Percentiles rank a stretch among this genome's conserved stretches.
Conservation (phyloP, 176 grass and related monocot genomes). For the Pontederia crassipes region DNA sequence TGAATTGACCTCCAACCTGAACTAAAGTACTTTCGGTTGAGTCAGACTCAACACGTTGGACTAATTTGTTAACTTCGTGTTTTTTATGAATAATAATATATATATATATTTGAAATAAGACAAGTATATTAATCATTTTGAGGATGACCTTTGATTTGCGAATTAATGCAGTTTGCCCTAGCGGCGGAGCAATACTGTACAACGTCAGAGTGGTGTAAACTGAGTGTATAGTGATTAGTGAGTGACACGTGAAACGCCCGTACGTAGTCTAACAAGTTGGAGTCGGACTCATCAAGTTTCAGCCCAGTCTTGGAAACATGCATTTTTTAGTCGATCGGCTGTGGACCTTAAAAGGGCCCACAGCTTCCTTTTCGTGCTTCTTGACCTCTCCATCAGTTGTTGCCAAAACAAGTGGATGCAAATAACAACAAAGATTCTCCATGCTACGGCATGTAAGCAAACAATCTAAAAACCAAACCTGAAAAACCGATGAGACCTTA, state of each 20-base stretch:
- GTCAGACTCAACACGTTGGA: too few relatives aligned
- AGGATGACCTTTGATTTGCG: conserved; percentile 28
- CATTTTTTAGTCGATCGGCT: conserved; percentile 12
- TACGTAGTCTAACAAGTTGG: conserved; percentile 22
- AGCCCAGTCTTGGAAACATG: conserved; percentile 21
- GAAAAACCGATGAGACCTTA: too few relatives aligned
- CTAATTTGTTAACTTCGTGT: too few relatives aligned
- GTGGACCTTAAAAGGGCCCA: too few relatives aligned
- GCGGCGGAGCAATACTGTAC: conserved; percentile 19
- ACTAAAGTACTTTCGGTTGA: too few relatives aligned
- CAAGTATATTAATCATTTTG: too few relatives aligned
- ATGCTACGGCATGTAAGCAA: conserved; percentile 32
- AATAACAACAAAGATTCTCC: conserved; percentile 60
- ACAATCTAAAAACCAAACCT: too few relatives aligned
- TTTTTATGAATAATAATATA: too few relatives aligned
- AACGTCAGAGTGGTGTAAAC: conserved; percentile 34
- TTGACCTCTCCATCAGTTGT: conserved; percentile 20
- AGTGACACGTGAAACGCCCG: conserved; percentile 34
- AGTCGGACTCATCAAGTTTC: conserved; percentile 30
- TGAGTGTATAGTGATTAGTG: conserved; percentile 17
- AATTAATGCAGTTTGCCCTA: conserved; percentile 21
- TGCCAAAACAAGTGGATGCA: conserved; percentile 64
- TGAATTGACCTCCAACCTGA: too few relatives aligned
- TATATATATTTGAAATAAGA: too few relatives aligned
- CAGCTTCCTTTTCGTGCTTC: conserved; percentile 27